phyloP scores from a whole-genome alignment of 192 early-diverging fungal genomes.

The Diversispora eburnea region DNA sequence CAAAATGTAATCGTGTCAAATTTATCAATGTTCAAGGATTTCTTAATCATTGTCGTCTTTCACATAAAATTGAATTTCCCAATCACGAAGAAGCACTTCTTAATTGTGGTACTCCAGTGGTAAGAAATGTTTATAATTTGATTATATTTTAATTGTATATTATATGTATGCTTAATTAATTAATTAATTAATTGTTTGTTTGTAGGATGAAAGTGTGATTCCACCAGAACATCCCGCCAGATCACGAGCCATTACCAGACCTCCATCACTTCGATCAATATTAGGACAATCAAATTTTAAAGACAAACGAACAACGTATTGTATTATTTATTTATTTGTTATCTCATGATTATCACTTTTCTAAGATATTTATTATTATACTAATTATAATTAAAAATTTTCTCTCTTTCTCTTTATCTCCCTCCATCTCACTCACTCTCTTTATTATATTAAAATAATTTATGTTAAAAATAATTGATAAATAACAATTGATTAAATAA shows the following conservation, averaged over 20 bases:
- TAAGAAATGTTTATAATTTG: slow-evolving; percentile 20
- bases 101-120: slow-evolving; percentile 66
- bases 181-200: background rate
- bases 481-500: too few relatives aligned
- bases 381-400: too few relatives aligned
- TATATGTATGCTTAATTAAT: background rate
- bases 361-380: too few relatives aligned
- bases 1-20: slow-evolving; percentile 67
- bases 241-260: slow-evolving; percentile 36
- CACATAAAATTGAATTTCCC: slow-evolving; percentile 71
- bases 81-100: slow-evolving; percentile 71
- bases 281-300: background rate
- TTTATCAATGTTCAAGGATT: slow-evolving; percentile 87
- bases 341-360: background rate
- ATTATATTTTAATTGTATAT: background rate
- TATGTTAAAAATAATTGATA: too few relatives aligned
- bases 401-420: too few relatives aligned
- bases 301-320: background rate
- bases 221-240: slow-evolving; percentile 51
- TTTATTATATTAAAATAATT: too few relatives aligned
- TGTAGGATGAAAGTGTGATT: slow-evolving; percentile 51
- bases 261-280: slow-evolving; percentile 26
- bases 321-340: background rate
- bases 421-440: too few relatives aligned
- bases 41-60: slow-evolving; percentile 75